A percentile compares a stretch with the other conserved stretches of the same genome.
phyloP scores from a whole-genome alignment of 257 asterid species.

The Osmanthus fragrans region DNA sequence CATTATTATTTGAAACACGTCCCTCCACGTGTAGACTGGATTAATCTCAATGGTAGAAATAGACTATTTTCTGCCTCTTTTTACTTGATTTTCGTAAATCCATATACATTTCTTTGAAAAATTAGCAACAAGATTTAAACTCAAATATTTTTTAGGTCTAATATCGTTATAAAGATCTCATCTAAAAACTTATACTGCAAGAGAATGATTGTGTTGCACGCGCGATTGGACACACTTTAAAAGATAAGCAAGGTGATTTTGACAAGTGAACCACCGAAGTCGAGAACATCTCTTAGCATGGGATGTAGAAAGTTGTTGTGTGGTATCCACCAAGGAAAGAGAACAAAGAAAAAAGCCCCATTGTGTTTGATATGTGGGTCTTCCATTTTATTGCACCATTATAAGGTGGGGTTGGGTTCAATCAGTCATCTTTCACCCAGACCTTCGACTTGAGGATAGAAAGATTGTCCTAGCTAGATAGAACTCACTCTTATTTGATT shows the following conservation, averaged over 20 bases:
- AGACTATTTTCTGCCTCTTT: too few relatives aligned
- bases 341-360: constrained; percentile 17
- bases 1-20: background rate
- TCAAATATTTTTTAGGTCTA: too few relatives aligned
- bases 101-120: too few relatives aligned
- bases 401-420: constrained; percentile 83
- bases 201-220: background rate
- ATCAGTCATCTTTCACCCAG: constrained; percentile 64
- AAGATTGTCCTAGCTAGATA: background rate
- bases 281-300: constrained; percentile 54
- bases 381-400: constrained; percentile 58
- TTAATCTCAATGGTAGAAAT: background rate
- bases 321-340: constrained; percentile 43
- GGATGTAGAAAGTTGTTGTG: constrained; percentile 29
- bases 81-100: too few relatives aligned
- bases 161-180: too few relatives aligned
- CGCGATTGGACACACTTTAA: background rate
- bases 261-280: constrained; percentile 21
- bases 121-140: too few relatives aligned
- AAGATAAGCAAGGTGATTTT: constrained; percentile 2
- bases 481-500: background rate
- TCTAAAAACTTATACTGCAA: background rate
- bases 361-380: constrained; percentile 49
- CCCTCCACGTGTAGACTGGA: background rate
- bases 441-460: constrained; percentile 31